Percentiles rank a stretch among this genome's conserved stretches.
These are phyloP conservation scores for Trichoderma pleuroti DNA, from an alignment of 2,329 filamentous ascomycete genomes.

Conservation along the genomic window DNA sequence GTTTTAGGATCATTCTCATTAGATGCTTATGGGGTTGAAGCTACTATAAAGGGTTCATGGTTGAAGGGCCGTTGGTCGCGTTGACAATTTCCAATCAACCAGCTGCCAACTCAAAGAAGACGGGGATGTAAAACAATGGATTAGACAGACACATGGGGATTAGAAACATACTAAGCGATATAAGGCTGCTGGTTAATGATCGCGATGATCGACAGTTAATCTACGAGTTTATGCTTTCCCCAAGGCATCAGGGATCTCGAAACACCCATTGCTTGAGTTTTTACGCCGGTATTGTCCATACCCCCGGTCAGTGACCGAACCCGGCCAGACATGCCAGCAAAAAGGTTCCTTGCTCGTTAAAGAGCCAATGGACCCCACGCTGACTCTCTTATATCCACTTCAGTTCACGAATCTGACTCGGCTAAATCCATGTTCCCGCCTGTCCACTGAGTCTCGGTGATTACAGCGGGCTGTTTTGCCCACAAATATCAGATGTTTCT, in stretches of 20 bases:
- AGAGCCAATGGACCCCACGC: background rate
- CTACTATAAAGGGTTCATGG: background rate
- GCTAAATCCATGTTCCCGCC: background rate
- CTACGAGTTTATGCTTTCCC: background rate
- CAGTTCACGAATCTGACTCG: background rate
- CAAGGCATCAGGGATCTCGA: background rate
- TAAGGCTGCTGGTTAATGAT: background rate
- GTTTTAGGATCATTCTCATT: no score
- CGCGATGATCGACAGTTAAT: background rate
- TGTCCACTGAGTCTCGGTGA: background rate
- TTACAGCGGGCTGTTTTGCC: background rate
- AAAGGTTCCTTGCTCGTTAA: background rate
- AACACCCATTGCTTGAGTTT: background rate
- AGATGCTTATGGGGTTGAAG: background rate
- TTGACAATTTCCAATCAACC: no score
- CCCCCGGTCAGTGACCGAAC: background rate
- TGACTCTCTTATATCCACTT: constrained; percentile 1
- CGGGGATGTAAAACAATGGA: background rate
- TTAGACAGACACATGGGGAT: background rate
- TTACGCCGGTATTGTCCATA: background rate
- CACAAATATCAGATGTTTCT: background rate
- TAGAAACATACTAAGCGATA: background rate
- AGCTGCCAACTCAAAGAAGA: background rate
- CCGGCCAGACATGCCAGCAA: background rate
- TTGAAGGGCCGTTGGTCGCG: no score